phyloP scores from a whole-genome alignment of 2,329 filamentous ascomycete genomes.

The Rhynchosporium graminicola region DNA sequence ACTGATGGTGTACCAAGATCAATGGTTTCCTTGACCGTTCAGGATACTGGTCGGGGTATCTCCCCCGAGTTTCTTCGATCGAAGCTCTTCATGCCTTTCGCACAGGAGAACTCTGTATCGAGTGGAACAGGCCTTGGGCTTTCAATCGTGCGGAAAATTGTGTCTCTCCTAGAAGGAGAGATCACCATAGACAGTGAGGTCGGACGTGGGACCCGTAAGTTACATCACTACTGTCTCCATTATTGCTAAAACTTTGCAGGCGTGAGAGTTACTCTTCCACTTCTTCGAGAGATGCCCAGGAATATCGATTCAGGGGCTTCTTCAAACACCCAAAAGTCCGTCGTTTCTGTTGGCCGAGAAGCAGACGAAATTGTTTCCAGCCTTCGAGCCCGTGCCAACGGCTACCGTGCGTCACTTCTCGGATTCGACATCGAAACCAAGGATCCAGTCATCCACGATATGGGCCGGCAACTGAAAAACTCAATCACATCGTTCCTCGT shows the following conservation, averaged over 20 bases:
- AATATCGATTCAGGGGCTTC: slow-evolving; percentile 23
- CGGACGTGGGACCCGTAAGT: slow-evolving; percentile 56
- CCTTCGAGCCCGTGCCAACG: slow-evolving; percentile 29
- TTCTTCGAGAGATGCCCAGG: slow-evolving; percentile 37
- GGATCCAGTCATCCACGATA: slow-evolving; percentile 33
- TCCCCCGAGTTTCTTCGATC: slow-evolving; percentile 62
- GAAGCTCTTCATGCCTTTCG: slow-evolving; percentile 62
- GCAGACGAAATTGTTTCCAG: slow-evolving; percentile 34
- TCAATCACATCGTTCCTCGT: slow-evolving; percentile 36
- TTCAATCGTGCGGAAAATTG: slow-evolving; percentile 64
- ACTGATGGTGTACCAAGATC: slow-evolving; percentile 32
- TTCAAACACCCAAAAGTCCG: slow-evolving; percentile 27
- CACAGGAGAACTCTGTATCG: slow-evolving; percentile 63
- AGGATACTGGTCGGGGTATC: slow-evolving; percentile 72
- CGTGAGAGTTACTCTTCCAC: slow-evolving; percentile 38
- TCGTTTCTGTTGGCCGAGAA: slow-evolving; percentile 28
- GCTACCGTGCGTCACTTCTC: slow-evolving; percentile 33
- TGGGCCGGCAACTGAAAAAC: slow-evolving; percentile 29
- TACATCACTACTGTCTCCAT: not conserved
- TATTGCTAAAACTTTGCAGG: slow-evolving; percentile 31
- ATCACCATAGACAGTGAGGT: slow-evolving; percentile 59
- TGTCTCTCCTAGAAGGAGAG: slow-evolving; percentile 59
- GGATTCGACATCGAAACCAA: slow-evolving; percentile 34
- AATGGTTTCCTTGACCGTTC: slow-evolving; percentile 63
- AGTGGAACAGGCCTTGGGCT: slow-evolving; percentile 64